Evolutionary conservation across 306 rosid species (phyloP).

Genomic region (Pyrus pyrifolia): DNA sequence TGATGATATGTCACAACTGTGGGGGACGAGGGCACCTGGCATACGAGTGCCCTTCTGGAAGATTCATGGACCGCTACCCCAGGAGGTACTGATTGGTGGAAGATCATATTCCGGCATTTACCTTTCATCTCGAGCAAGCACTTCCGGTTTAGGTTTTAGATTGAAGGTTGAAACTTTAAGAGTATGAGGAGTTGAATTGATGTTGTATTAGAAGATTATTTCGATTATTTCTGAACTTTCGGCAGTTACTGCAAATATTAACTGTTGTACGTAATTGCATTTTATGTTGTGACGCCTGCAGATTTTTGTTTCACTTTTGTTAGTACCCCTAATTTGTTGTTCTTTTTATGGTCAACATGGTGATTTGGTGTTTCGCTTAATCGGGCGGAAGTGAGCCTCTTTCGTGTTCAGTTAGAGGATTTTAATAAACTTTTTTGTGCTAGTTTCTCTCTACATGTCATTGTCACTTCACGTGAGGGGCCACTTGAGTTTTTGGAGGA

Average conservation of each 20-base stretch:
- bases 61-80: conserved; percentile 80
- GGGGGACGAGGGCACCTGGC: conserved; percentile 98
- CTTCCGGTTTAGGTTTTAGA: conserved; percentile 9
- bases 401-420: no score
- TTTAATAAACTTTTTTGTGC: no score
- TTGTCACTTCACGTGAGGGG: no score
- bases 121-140: not conserved
- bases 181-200: conserved; percentile 19
- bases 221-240: not conserved
- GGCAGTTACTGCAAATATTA: conserved; percentile 1
- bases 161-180: conserved; percentile 7
- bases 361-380: no score
- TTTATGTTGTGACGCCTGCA: not conserved
- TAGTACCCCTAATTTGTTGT: no score
- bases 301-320: not conserved
- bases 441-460: no score
- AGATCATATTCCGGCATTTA: not conserved
- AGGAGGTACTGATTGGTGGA: conserved; percentile 71
- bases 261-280: not conserved
- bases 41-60: conserved; percentile 93
- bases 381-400: no score
- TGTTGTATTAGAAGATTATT: not conserved
- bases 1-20: conserved; percentile 93
- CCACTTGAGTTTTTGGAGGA: no score
- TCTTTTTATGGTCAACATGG: no score